These are phyloP conservation scores for Mycena belliarum DNA, from an alignment of 768 basidiomycete genomes.

Conservation along the genomic window DNA sequence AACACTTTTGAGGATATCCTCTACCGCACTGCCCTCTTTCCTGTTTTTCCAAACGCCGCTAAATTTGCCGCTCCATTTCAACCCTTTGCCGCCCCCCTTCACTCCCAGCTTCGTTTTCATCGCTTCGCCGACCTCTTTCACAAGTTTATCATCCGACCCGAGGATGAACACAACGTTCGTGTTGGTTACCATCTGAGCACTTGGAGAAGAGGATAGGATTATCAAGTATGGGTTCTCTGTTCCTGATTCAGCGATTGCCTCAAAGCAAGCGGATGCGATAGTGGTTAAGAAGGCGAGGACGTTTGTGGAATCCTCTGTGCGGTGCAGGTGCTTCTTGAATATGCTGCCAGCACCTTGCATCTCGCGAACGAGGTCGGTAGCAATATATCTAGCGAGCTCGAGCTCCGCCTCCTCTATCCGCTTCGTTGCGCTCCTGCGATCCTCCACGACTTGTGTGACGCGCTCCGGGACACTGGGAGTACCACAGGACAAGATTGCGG, in stretches of 20 bases:
- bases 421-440: conserved; percentile 66
- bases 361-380: conserved; percentile 40
- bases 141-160: conserved; percentile 59
- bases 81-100: conserved; percentile 80
- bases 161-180: conserved; percentile 59
- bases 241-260: conserved; percentile 22
- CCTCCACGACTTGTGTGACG: conserved; percentile 64
- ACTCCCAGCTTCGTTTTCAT: conserved; percentile 58
- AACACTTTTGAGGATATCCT: conserved; percentile 36
- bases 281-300: conserved; percentile 61
- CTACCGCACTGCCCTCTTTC: conserved; percentile 42
- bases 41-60: conserved; percentile 61
- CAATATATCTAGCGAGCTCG: conserved; percentile 59
- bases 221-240: conserved; percentile 41
- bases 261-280: conserved; percentile 50
- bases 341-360: conserved; percentile 31
- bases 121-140: conserved; percentile 58
- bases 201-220: conserved; percentile 63
- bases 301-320: conserved; percentile 62
- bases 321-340: conserved; percentile 54
- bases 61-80: conserved; percentile 76
- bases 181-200: conserved; percentile 50
- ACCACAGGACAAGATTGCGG: conserved; percentile 68
- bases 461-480: conserved; percentile 67
- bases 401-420: conserved; percentile 68